Conservation (phyloP, 768 basidiomycete genomes). For the Lactifluus echinatus region DNA sequence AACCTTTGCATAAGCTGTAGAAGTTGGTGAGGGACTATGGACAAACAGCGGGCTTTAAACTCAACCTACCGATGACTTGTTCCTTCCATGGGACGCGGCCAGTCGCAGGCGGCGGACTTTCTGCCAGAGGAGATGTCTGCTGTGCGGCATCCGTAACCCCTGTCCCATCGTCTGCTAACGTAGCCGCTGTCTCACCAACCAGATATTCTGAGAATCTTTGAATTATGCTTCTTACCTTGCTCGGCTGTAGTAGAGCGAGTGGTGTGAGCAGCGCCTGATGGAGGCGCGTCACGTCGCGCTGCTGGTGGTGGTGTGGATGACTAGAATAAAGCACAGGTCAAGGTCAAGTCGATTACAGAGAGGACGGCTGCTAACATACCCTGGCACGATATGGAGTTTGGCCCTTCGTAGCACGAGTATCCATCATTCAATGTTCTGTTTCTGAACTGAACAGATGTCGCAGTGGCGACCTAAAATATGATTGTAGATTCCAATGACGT, state of each 20-base stretch:
- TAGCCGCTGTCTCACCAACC: constrained; percentile 18
- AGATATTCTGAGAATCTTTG: not conserved
- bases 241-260: constrained; percentile 27
- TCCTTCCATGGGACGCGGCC: constrained; percentile 48
- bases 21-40: not conserved
- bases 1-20: constrained; percentile 14
- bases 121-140: constrained; percentile 19
- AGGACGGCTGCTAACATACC: not conserved
- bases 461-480: too few species aligned
- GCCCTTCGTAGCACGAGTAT: not conserved
- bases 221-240: constrained; percentile 25
- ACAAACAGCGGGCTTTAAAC: not conserved
- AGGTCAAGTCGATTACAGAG: not conserved
- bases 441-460: too few species aligned
- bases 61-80: constrained; percentile 41
- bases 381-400: not conserved
- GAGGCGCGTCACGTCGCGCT: not conserved
- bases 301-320: not conserved
- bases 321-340: not conserved
- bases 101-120: constrained; percentile 6
- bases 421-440: not conserved
- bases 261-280: constrained; percentile 25
- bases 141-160: constrained; percentile 26
- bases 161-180: constrained; percentile 30
- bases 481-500: not conserved